Percentiles rank a stretch among this genome's conserved stretches.
phyloP scores from a whole-genome alignment of 2,329 filamentous ascomycete genomes.

The Thielaviopsis euricoi region DNA sequence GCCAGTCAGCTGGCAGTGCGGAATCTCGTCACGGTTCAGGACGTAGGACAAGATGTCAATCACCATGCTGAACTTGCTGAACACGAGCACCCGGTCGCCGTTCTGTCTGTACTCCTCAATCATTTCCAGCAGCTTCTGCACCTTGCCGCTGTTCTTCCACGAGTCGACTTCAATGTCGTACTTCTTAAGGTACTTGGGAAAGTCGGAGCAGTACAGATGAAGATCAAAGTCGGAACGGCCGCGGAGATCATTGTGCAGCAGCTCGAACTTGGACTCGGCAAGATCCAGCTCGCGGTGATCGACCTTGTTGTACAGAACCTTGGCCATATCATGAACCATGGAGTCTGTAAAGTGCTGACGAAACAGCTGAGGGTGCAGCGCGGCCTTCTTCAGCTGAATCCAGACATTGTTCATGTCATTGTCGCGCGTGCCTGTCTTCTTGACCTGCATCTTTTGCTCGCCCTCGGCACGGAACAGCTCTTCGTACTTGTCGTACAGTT shows the following conservation, averaged over 20 bases:
- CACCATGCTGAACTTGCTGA: conserved; percentile 83
- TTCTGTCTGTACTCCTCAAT: conserved; percentile 57
- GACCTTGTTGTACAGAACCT: conserved; percentile 57
- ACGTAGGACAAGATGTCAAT: conserved; percentile 82
- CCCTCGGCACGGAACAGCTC: conserved; percentile 44
- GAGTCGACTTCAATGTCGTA: conserved; percentile 37
- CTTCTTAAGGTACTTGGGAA: conserved; percentile 30
- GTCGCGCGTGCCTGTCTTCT: conserved; percentile 30
- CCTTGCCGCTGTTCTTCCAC: conserved; percentile 59
- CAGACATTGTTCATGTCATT: conserved; percentile 54
- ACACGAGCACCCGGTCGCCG: conserved; percentile 76
- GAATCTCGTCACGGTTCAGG: conserved; percentile 53
- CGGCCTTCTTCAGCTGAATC: conserved; percentile 83
- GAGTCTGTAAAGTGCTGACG: conserved; percentile 63
- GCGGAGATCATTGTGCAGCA: conserved; percentile 39
- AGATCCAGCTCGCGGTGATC: conserved; percentile 36
- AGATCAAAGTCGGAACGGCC: conserved; percentile 47
- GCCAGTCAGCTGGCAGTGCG: conserved; percentile 76
- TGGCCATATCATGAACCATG: conserved; percentile 60
- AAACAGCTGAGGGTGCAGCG: conserved; percentile 81
- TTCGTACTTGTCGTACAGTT: conserved; percentile 52
- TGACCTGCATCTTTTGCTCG: conserved; percentile 14
- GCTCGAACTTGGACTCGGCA: conserved; percentile 32
- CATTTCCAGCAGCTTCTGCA: conserved; percentile 62
- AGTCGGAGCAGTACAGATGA: conserved; percentile 48